phyloP scores from a whole-genome alignment of 1,139 yeast species.

The Protomyces gravidus region DNA sequence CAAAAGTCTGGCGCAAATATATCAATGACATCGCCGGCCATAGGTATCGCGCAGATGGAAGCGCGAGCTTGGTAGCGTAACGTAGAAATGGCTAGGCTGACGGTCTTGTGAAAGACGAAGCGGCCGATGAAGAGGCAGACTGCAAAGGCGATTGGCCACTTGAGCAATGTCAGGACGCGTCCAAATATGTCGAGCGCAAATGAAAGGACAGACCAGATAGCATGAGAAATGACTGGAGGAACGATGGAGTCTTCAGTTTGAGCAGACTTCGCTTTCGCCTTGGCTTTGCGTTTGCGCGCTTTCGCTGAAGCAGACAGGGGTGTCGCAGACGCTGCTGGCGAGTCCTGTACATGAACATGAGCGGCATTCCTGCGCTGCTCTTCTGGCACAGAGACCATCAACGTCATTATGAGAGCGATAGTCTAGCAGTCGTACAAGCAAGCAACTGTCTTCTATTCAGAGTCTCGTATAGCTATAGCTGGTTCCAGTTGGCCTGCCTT shows the following conservation, averaged over 20 bases:
- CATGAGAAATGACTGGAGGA: not conserved
- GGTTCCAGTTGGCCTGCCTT: too few species aligned
- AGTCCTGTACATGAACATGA: too few species aligned
- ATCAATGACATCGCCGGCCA: constrained; percentile 6
- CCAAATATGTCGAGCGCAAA: not conserved
- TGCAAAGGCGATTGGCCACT: constrained; percentile 19
- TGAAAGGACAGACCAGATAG: not conserved
- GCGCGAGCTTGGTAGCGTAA: constrained; percentile 5
- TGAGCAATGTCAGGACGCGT: constrained; percentile 9
- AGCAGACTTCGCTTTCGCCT: not conserved
- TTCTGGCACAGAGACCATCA: too few species aligned
- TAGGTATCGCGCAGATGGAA: constrained; percentile 13
- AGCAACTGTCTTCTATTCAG: too few species aligned
- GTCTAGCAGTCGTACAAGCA: too few species aligned
- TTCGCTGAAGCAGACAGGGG: too few species aligned
- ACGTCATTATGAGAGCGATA: too few species aligned
- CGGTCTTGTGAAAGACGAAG: constrained; percentile 4
- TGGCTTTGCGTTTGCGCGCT: not conserved
- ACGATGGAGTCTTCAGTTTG: too few species aligned
- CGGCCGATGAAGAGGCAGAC: constrained; percentile 9
- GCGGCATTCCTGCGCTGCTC: too few species aligned
- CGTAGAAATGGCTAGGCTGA: constrained; percentile 4
- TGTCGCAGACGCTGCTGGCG: too few species aligned
- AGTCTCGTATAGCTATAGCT: too few species aligned
- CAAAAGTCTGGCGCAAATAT: constrained; percentile 11